Percentiles rank a stretch among this genome's conserved stretches.
Conservation (phyloP, 2,329 filamentous ascomycete species). For the Trichophyton rubrum region DNA sequence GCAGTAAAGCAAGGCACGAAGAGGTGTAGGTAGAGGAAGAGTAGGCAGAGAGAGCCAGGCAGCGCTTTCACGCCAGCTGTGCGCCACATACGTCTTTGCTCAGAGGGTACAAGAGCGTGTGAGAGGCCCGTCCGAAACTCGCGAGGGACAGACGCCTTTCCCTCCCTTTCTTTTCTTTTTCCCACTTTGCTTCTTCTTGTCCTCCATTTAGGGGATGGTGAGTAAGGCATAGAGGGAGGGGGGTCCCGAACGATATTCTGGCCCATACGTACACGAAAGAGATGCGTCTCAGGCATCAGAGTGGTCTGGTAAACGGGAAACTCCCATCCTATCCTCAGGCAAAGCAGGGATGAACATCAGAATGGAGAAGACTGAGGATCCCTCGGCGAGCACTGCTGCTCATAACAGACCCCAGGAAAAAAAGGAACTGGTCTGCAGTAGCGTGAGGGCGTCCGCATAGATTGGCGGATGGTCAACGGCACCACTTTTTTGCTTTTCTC, state of each 20-base stretch:
- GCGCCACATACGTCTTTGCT: neutral
- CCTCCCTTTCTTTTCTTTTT: neutral
- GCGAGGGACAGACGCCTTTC: constrained; percentile 1
- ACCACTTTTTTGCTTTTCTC: too few relatives aligned
- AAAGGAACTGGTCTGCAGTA: neutral
- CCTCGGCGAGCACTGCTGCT: neutral
- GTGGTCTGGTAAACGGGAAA: neutral
- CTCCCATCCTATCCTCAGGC: neutral
- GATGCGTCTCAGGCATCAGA: neutral
- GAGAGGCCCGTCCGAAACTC: neutral
- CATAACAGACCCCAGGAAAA: neutral
- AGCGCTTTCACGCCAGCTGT: neutral
- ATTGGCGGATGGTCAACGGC: neutral
- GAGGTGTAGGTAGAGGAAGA: neutral
- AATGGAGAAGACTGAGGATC: neutral
- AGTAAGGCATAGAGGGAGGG: too few relatives aligned
- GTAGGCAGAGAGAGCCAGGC: neutral
- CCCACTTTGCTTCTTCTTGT: neutral
- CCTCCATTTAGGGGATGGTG: neutral
- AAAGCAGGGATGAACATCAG: neutral
- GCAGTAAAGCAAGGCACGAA: neutral
- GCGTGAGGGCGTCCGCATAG: neutral
- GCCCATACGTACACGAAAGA: neutral
- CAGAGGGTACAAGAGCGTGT: neutral
- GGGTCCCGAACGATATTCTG: neutral